Evolutionary conservation across 2,329 filamentous ascomycete genomes (phyloP).

Genomic region (Orbilia quercus): DNA sequence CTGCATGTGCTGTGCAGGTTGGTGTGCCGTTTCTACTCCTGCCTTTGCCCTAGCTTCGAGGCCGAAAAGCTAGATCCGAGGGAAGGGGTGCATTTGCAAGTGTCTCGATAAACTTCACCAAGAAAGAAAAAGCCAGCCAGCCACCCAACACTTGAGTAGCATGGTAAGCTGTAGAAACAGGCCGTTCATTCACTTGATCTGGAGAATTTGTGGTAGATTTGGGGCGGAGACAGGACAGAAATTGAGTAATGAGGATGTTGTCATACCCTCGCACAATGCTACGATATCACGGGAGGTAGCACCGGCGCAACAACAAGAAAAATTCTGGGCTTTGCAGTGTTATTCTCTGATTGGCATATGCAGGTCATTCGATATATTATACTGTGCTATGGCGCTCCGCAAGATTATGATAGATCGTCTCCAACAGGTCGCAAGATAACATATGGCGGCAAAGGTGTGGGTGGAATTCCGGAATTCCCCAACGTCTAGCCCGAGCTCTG

Average conservation of each 20-base stretch:
- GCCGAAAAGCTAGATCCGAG: slow-evolving; percentile 25
- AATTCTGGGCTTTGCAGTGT: slow-evolving; percentile 35
- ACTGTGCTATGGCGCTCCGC: slow-evolving; percentile 5
- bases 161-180: slow-evolving; percentile 20
- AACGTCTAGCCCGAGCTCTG: slow-evolving; percentile 1
- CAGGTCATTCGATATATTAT: slow-evolving; percentile 27
- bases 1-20: neutral
- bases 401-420: slow-evolving; percentile 17
- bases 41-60: slow-evolving; percentile 35
- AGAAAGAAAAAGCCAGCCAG: no score
- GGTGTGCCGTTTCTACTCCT: slow-evolving; percentile 38
- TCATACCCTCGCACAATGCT: slow-evolving; percentile 32
- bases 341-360: slow-evolving; percentile 32
- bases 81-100: slow-evolving; percentile 43
- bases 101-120: slow-evolving; percentile 2
- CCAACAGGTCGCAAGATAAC: neutral
- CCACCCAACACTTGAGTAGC: neutral
- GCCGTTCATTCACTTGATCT: slow-evolving; percentile 12
- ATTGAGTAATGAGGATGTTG: slow-evolving; percentile 34
- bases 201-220: slow-evolving; percentile 40
- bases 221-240: slow-evolving; percentile 21
- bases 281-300: slow-evolving; percentile 32
- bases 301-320: slow-evolving; percentile 36
- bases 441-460: slow-evolving; percentile 8
- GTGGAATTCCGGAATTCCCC: neutral